A percentile compares a stretch with the other conserved stretches of the same genome.
Conservation (phyloP, 78 protist species). For the Dictyostelium firmibasis region DNA sequence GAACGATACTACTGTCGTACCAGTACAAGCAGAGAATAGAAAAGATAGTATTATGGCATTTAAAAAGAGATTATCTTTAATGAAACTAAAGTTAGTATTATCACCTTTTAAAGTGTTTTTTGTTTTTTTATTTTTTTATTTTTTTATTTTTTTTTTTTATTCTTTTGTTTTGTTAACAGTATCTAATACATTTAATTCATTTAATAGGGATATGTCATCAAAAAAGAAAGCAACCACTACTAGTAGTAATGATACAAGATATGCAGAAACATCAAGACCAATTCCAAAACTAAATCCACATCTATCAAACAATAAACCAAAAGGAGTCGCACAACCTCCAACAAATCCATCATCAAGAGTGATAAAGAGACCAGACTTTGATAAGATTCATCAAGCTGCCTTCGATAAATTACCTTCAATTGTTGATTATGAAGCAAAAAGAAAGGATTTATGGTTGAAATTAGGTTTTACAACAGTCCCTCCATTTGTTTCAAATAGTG, state of each 20-base stretch:
- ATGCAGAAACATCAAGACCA: conserved; percentile 52
- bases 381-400: conserved; percentile 45
- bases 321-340: neutral
- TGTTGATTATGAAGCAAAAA: conserved; percentile 46
- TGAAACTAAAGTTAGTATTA: conserved; percentile 45
- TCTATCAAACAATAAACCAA: neutral
- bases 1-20: neutral
- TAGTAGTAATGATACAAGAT: neutral
- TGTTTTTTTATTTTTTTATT: neutral
- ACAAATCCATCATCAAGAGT: neutral
- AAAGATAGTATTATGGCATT: conserved; percentile 27
- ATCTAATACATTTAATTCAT: neutral
- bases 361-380: conserved; percentile 47
- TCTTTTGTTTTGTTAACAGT: neutral
- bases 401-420: conserved; percentile 47
- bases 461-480: conserved; percentile 47
- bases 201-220: conserved; percentile 30
- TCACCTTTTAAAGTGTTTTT: neutral
- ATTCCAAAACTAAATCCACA: conserved; percentile 50
- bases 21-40: conserved; percentile 17
- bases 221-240: neutral
- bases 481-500: conserved; percentile 10
- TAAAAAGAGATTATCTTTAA: conserved; percentile 52
- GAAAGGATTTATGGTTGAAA: conserved; percentile 57
- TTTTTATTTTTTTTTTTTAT: neutral